Evolutionary conservation across 768 basidiomycete genomes (phyloP).

Genomic region (Pilatotrama ljubarskyi): DNA sequence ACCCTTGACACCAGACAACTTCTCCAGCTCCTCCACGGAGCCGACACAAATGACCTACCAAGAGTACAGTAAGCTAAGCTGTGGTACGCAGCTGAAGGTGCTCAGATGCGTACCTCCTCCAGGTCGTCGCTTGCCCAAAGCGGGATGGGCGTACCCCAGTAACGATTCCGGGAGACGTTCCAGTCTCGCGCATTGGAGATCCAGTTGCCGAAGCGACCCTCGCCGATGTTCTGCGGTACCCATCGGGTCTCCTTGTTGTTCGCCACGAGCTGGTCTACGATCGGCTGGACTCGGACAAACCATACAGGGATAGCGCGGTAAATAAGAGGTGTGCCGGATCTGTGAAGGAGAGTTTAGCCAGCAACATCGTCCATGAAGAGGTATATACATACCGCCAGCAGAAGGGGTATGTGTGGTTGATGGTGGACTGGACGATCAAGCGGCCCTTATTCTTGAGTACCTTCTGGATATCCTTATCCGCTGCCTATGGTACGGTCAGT

Average conservation of each 20-base stretch:
- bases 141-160: conserved; percentile 98
- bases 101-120: conserved; percentile 62
- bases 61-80: not conserved
- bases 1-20: conserved; percentile 77
- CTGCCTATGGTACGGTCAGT: conserved; percentile 51
- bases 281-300: conserved; percentile 89
- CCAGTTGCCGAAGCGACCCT: conserved; percentile 96
- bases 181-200: conserved; percentile 97
- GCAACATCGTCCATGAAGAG: not conserved
- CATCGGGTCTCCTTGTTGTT: conserved; percentile 93
- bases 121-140: conserved; percentile 94
- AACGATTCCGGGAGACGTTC: conserved; percentile 98
- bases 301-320: conserved; percentile 95
- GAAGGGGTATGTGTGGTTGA: conserved; percentile 93
- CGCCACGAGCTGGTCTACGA: conserved; percentile 81
- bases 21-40: conserved; percentile 86
- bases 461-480: conserved; percentile 94
- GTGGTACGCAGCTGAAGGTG: not conserved
- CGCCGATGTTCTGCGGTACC: conserved; percentile 92
- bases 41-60: conserved; percentile 77
- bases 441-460: conserved; percentile 83
- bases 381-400: conserved; percentile 78
- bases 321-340: conserved; percentile 92
- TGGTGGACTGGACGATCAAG: conserved; percentile 81
- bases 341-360: conserved; percentile 31